phyloP scores from a whole-genome alignment of 2,329 filamentous ascomycete genomes.

The Talaromyces sp. region DNA sequence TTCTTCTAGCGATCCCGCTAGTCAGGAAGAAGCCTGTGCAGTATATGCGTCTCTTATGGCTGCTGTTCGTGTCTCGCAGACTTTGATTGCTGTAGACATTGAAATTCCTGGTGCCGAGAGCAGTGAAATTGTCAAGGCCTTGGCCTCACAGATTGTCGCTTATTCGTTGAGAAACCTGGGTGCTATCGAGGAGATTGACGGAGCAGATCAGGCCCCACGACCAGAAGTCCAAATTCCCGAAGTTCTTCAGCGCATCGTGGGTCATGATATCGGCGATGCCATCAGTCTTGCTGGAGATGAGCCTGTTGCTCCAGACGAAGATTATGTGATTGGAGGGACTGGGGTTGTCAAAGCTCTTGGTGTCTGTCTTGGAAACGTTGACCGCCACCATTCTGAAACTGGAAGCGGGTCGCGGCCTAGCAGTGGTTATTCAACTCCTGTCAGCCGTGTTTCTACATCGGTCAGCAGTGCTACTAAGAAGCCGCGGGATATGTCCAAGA shows the following conservation, averaged over 20 bases:
- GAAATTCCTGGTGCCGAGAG: conserved; percentile 76
- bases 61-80: conserved; percentile 76
- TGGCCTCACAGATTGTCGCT: conserved; percentile 90
- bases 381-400: conserved; percentile 45
- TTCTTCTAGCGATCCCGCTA: conserved; percentile 71
- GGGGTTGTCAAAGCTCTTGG: conserved; percentile 91
- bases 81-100: conserved; percentile 84
- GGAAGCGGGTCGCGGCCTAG: conserved; percentile 38
- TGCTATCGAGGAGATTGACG: conserved; percentile 54
- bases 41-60: conserved; percentile 88
- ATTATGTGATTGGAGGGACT: conserved; percentile 93
- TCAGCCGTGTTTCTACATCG: conserved; percentile 46
- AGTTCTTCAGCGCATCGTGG: conserved; percentile 81
- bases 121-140: conserved; percentile 85
- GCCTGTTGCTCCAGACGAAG: conserved; percentile 75
- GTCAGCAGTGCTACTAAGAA: conserved; percentile 51
- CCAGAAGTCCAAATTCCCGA: conserved; percentile 64
- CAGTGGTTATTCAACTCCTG: conserved; percentile 52
- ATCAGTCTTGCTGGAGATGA: conserved; percentile 56
- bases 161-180: conserved; percentile 91
- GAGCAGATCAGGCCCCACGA: conserved; percentile 44
- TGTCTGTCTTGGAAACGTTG: conserved; percentile 81
- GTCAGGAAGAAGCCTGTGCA: conserved; percentile 89
- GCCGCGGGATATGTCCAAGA: conserved; percentile 90
- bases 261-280: conserved; percentile 55